Evolutionary conservation across 768 basidiomycete species (phyloP), one percentile per base, ranked within the genome.

Genomic region (Rhodosporidiobolus sp.): DNA sequence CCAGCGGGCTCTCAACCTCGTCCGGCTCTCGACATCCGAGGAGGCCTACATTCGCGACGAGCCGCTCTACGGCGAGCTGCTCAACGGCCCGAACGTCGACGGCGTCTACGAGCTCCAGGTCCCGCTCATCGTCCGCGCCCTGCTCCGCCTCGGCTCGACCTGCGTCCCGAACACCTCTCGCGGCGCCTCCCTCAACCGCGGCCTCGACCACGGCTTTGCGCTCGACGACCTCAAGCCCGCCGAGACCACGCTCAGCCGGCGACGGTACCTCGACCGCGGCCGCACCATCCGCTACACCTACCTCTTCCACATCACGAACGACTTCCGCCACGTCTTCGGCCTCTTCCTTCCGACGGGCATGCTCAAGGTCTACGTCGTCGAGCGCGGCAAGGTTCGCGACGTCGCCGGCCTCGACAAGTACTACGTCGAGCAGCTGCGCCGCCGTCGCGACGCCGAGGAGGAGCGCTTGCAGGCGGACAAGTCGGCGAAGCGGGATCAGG

Each of bases 21-120:
- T 91, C 83, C 89, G 88, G 77, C 83, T 98, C 35, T 83, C 86
- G 19, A 91, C 94, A 32, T 86, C 88, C 45, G 96, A 98, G 79
- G 88, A 90, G 10, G 82, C 89, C 24, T 99, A 90, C 81, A 84
- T 89, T 43, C 87, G 90, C 43, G 90, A 89, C 43, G 89, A 92
- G 76, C 89, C 92, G 67, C 92, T 96, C 79, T 97, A 98, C 79
- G 88, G 92, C 26, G 89, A 94, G 79, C 84, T 98, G 61, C 91
- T 87, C 69, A 96, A 96, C 78, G 91, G 94, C 77, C 91, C 94
- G 0, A 92, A 91, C 78, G 92, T 97, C 16, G 93, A 97, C 77
- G 93, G 92, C 1, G 90, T 96, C 7, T 99, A 89, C 78, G 96
- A 99, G 82, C 85, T 89, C 28, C 94, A 98, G 86, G 92, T 93